Evolutionary conservation across 2,329 filamentous ascomycete species (phyloP).

Genomic region (Madurella mycetomatis): DNA sequence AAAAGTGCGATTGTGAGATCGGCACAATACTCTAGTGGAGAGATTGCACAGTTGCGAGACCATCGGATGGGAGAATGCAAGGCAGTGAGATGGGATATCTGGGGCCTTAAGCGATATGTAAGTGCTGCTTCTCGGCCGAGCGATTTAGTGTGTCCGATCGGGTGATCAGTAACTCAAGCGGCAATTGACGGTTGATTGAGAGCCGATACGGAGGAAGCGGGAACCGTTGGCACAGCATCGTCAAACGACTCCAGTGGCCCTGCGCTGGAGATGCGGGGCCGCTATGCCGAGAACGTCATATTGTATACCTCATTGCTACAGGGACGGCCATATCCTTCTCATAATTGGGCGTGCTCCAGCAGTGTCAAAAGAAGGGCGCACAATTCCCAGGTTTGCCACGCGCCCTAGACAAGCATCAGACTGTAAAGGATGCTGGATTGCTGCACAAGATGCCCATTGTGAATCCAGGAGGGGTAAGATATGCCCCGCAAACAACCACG

Average conservation of each 20-base stretch:
- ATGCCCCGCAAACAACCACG: too few species aligned
- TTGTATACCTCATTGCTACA: neutral
- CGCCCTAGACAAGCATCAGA: neutral
- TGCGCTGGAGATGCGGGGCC: neutral
- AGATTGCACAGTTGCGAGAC: constrained; percentile 8
- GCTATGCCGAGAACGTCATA: neutral
- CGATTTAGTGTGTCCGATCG: neutral
- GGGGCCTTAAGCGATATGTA: neutral
- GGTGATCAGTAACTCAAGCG: constrained; percentile 1
- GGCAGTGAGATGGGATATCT: neutral
- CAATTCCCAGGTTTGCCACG: neutral
- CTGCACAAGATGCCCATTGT: neutral
- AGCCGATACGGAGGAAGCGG: neutral
- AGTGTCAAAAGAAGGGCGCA: constrained; percentile 4
- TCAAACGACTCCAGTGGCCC: neutral
- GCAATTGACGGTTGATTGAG: constrained; percentile 5
- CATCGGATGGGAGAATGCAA: constrained; percentile 1
- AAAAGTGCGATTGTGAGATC: neutral
- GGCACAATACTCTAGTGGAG: neutral
- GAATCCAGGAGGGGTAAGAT: too few species aligned
- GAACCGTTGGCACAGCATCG: constrained; percentile 3
- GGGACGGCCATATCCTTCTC: neutral
- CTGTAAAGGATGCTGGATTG: neutral
- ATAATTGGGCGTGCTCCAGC: neutral
- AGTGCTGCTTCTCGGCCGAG: neutral